Evolutionary conservation across 768 basidiomycete species (phyloP), one percentile per base, ranked within the genome.

Genomic region (Mycena vitilis): DNA sequence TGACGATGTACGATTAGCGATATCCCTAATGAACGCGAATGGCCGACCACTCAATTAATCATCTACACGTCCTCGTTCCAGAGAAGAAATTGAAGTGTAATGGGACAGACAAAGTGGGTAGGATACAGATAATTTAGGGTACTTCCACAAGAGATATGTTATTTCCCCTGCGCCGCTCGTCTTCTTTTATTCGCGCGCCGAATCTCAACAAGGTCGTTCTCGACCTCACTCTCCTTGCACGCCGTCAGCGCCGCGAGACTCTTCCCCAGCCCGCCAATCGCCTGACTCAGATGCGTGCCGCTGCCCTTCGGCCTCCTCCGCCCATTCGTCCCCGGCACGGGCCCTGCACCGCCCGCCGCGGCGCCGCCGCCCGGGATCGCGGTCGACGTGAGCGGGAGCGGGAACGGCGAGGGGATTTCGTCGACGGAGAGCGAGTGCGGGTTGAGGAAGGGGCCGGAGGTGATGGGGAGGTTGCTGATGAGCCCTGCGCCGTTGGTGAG

Each of bases 381-480:
- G 18, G 84, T 85, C 5, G 87, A 83, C 8, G 89, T 91, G 13
- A 95, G 86, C 1, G 91, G 86, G 12, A 93, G 83, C 0, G 93
- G 92, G 83, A 94, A 95, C 13, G 92, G 92, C 0, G 94, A 95
- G 4, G 94, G 92, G 44, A 95, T 86, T 74, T 95, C 94, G 71
- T 95, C 94, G 47, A 95, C 91, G 4, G 92, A 86, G 53, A 95
- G 89, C 7, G 94, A 95, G 75, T 94, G 92, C 2, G 94, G 94
- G 76, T 94, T 95, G 44, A 87, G 84, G 76, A 93, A 87, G 0
- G 89, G 91, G 0, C 89, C 90, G 2, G 88, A 84, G 0, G 91
- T 89, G 73, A 92, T 87, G 22, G 91, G 88, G 0, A 91, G 84
- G 52, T 81, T 81, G 63, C 80, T 78, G 54, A 81, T 81, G 66